Percentiles rank a stretch among this genome's conserved stretches.
phyloP scores from a whole-genome alignment of 495 filamentous ascomycete genomes.

The Penicillium cinerascens region DNA sequence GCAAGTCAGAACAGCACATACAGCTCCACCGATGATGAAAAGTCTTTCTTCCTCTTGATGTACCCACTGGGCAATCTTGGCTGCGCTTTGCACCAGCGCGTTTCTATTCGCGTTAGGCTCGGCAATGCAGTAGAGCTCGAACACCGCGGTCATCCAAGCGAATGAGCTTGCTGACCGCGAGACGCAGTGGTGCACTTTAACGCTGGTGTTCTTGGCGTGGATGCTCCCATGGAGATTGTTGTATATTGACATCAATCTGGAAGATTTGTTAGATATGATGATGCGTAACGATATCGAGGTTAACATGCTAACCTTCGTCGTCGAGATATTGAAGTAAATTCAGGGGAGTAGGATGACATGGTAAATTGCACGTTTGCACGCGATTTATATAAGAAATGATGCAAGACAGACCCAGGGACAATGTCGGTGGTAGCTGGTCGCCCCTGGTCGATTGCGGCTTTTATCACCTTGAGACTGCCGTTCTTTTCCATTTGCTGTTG shows the following conservation, averaged over 20 bases:
- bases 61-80: conserved; percentile 83
- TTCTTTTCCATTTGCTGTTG: conserved; percentile 65
- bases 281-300: too few species aligned
- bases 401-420: conserved; percentile 70
- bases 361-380: conserved; percentile 90
- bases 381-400: conserved; percentile 94
- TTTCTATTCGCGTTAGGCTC: conserved; percentile 71
- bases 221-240: conserved; percentile 76
- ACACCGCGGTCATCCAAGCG: conserved; percentile 84
- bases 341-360: conserved; percentile 77
- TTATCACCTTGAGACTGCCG: conserved; percentile 70
- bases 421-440: conserved; percentile 70
- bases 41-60: conserved; percentile 85
- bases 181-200: conserved; percentile 81
- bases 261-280: neutral
- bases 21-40: conserved; percentile 92
- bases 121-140: conserved; percentile 94
- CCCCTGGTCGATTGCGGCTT: conserved; percentile 64
- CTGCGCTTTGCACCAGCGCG: conserved; percentile 78
- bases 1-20: conserved; percentile 31
- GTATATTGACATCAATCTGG: conserved; percentile 77
- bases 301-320: conserved; percentile 52
- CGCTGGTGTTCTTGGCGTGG: conserved; percentile 75
- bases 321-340: conserved; percentile 61
- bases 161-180: conserved; percentile 70